Evolutionary conservation across 768 basidiomycete species (phyloP), one percentile per base, ranked within the genome.

Genomic region (Pulveroboletus sp.): DNA sequence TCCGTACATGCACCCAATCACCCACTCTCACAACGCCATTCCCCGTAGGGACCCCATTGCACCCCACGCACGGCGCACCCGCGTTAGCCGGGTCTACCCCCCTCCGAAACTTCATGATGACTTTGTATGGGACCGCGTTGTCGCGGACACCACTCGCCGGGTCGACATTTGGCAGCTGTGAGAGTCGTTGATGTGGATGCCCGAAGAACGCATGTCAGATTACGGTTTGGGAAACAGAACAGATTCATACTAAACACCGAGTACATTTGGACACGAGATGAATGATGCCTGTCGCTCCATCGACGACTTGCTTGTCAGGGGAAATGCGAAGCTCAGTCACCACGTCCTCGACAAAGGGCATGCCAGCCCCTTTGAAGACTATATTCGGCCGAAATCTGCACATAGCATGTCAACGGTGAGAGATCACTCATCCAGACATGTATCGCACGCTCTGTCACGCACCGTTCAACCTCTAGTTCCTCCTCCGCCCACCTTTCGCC

Each of bases 321-420:
- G 76, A 76, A 57, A 87, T 74, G 5, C 65, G 56, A 35, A 89
- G 76, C 62, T 82, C 80, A 51, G 80, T 77, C 78, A 85, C 81
- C 33, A 71, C 64, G 57, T 91, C 88, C 63, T 91, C 88, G 9
- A 79, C 76, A 62, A 87, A 91, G 5, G 87, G 78, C 4, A 75
- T 76, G 2, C 78, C 83, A 2, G 73, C 71, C 15, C 88, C 88
- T 47, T 69, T 70, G 56, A 89, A 63, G 7, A 89, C 76, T 44
- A 91, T 81, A 60, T 90, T 91, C 0, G 88, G 87, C 43, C 88
- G 71, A 70, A 89, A 91, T 59, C 87, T 88, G 57, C 18, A 47
- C 31, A 40, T 35, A 39, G 40, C 36, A n/a, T n/a, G n/a, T n/a
- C n/a, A 46, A 31, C 12, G 47, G 46, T 49, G 54, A 49, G 54